A percentile compares a stretch with the other conserved stretches of the same genome.
These are phyloP conservation scores for Neckera pumila DNA, from an alignment of 225 moss, liverwort and hornwort species.

Conservation along the genomic window DNA sequence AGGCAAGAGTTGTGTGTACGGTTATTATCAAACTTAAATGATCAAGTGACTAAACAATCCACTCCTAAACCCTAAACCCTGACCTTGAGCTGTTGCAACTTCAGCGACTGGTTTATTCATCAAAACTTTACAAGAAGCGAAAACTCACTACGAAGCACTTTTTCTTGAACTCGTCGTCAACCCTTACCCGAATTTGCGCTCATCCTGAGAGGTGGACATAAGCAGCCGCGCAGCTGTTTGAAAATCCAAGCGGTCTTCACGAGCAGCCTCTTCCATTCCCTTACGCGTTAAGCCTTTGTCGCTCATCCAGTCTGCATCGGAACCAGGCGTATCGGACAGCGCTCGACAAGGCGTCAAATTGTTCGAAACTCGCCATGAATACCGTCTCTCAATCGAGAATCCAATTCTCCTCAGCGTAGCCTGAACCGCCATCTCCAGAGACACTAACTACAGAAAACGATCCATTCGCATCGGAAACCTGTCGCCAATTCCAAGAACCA, in stretches of 20 bases:
- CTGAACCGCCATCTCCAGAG: not conserved
- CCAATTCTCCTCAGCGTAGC: not conserved
- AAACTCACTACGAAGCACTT: not conserved
- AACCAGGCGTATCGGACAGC: not conserved
- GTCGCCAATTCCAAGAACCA: not conserved
- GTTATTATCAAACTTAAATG: not conserved
- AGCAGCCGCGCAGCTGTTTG: slow-evolving; percentile 54
- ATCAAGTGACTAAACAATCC: not conserved
- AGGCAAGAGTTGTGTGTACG: not conserved
- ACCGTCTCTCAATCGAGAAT: not conserved
- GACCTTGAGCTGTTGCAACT: not conserved
- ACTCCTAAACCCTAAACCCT: not conserved
- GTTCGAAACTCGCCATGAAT: slow-evolving; percentile 3
- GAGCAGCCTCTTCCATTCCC: slow-evolving; percentile 66
- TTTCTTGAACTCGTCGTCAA: not conserved
- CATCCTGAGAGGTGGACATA: slow-evolving; percentile 41
- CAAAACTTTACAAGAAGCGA: not conserved
- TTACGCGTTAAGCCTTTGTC: slow-evolving; percentile 24
- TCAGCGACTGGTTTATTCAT: not conserved
- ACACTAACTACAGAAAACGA: not conserved
- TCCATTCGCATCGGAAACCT: not conserved
- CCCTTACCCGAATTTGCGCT: slow-evolving; percentile 58
- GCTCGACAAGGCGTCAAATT: not conserved
- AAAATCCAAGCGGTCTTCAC: slow-evolving; percentile 71
- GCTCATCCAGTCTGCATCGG: not conserved